These are phyloP conservation scores for Ogataea philodendri DNA, from an alignment of 805 yeast genomes.

Conservation along the genomic window DNA sequence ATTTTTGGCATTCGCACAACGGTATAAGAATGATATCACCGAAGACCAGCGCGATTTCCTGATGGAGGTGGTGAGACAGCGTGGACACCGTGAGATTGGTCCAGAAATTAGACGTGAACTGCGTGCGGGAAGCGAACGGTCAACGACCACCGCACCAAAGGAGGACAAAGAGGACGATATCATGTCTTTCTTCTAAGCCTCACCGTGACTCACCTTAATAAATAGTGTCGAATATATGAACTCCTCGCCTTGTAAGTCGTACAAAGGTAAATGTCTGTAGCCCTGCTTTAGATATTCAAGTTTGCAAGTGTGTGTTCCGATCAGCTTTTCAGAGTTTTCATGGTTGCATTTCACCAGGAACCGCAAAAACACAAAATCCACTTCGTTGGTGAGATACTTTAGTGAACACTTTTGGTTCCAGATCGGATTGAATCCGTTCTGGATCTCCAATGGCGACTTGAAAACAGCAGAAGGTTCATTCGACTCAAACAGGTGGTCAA, in stretches of 20 bases:
- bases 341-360: conserved; percentile 43
- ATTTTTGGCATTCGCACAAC: conserved; percentile 88
- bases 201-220: conserved; percentile 31
- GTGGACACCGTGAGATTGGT: conserved; percentile 84
- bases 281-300: conserved; percentile 70
- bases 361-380: conserved; percentile 55
- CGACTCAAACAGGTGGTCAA: conserved; percentile 6
- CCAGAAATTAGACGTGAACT: conserved; percentile 94
- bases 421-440: conserved; percentile 84
- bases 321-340: conserved; percentile 27
- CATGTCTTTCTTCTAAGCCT: conserved; percentile 30
- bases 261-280: conserved; percentile 76
- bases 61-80: conserved; percentile 84
- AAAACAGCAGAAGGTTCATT: conserved; percentile 25
- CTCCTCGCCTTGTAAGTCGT: conserved; percentile 79
- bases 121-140: conserved; percentile 76
- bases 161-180: conserved; percentile 29
- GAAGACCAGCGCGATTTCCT: conserved; percentile 96
- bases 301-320: conserved; percentile 63
- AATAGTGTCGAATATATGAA: conserved; percentile 50
- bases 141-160: conserved; percentile 13
- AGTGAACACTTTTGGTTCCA: conserved; percentile 66
- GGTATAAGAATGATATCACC: conserved; percentile 97
- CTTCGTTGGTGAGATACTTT: conserved; percentile 33
- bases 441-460: conserved; percentile 40